Base-by-base conservation (phyloP, 1,284 basidiomycete genomes). In the Takashimella koratensis region DNA sequence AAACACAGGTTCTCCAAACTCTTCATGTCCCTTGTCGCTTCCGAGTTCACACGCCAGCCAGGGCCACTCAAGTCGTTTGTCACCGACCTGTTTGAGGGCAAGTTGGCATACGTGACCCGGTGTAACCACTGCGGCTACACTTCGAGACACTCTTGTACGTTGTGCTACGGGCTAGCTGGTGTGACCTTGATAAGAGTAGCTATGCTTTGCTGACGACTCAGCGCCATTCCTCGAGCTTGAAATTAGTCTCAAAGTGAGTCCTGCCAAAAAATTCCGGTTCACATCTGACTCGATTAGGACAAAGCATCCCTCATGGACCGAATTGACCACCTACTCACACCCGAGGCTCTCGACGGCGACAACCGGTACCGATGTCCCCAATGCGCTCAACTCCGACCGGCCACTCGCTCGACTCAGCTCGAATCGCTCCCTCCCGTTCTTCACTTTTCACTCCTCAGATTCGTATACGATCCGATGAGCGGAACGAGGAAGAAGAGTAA, bases 361-460 rank as follows among this genome's bases (percentile, higher is more conserved):
- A 96, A 96, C 72, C 80, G 84, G 86, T 96, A 95, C 71, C 76
- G 80, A 24, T 96, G 92, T 67, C 82, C 86, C 2, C 71, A 74
- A 11, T 96, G 92, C 67, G 77, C 83, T 40, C 75, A 71, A 19
- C 80, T 89, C 4, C 84, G 86, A 69, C 83, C 88, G 56, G 93
- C 93, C 1, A 85, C 81, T 13, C 85, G 90, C 12, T 85, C 84
- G 58, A 85, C 83, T 1, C 80, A 85, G 63, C 75, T 91, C 11
- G 80, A 79, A 16, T 69, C 79, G 47, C 79, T 94, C 0, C 92
- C 92, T 1, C 89, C 89, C 0, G 85, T 78, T 2, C 79, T 96
- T 1, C 89, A 96, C 72, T 87, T 96, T 64, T 90, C 90, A 13
- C 77, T 96, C 44, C 81, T 93, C 51, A 87, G 93, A 19, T 96